A percentile compares a stretch with the other conserved stretches of the same genome.
phyloP scores from a whole-genome alignment of 768 basidiomycete genomes.

The Exidia glandulosa region DNA sequence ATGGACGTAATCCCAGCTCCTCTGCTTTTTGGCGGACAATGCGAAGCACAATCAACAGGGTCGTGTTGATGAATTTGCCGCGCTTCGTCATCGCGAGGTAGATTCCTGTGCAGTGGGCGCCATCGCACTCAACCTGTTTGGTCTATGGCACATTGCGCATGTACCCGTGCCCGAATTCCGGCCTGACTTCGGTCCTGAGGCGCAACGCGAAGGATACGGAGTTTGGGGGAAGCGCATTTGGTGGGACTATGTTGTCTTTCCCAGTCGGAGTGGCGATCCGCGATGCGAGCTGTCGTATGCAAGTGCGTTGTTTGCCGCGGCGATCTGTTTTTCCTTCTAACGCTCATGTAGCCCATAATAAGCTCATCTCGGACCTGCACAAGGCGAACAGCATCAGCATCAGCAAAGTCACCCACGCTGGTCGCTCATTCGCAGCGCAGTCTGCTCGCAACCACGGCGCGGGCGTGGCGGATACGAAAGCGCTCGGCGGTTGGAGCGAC shows the following conservation, averaged over 20 bases:
- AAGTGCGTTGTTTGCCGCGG: constrained; percentile 13
- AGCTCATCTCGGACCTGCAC: constrained; percentile 17
- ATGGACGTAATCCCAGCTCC: neutral
- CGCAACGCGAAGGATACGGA: constrained; percentile 9
- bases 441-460: constrained; percentile 21
- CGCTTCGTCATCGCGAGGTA: constrained; percentile 17
- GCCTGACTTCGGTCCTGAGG: constrained; percentile 14
- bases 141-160: constrained; percentile 19
- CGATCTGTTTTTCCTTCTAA: neutral
- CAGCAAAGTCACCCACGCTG: constrained; percentile 22
- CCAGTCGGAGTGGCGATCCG: constrained; percentile 1
- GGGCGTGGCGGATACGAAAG: constrained; percentile 15
- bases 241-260: constrained; percentile 19
- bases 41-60: constrained; percentile 10
- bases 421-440: constrained; percentile 17
- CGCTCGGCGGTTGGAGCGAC: constrained; percentile 22
- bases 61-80: constrained; percentile 20
- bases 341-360: constrained; percentile 15
- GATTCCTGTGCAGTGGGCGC: constrained; percentile 22
- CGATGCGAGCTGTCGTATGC: constrained; percentile 17
- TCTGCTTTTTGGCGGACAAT: neutral
- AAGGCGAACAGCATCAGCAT: constrained; percentile 13
- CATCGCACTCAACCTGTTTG: constrained; percentile 18
- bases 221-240: constrained; percentile 19
- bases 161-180: constrained; percentile 12